phyloP scores from a whole-genome alignment of 305 asterid genomes.

The Ajuga reptans region DNA sequence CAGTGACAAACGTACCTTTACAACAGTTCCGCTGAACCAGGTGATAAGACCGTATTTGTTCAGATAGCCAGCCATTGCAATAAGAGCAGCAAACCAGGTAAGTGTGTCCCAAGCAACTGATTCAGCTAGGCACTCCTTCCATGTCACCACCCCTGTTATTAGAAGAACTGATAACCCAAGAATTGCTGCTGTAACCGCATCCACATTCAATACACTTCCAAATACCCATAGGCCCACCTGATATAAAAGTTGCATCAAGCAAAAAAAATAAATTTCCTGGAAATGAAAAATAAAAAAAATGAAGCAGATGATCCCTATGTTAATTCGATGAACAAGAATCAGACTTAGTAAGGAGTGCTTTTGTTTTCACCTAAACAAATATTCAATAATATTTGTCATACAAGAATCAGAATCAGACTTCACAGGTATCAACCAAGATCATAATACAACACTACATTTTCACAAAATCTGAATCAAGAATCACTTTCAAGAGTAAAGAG shows the following conservation, averaged over 20 bases:
- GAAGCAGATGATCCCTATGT: not conserved
- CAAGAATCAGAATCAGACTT: too few species aligned
- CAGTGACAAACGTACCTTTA: conserved; percentile 45
- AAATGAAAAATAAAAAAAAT: not conserved
- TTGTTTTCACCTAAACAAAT: not conserved
- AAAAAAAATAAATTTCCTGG: not conserved
- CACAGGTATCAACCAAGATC: too few species aligned
- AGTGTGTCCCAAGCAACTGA: conserved; percentile 99
- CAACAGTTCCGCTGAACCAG: conserved; percentile 97
- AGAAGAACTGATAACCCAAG: conserved; percentile 88
- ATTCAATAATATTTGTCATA: too few species aligned
- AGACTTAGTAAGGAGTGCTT: not conserved
- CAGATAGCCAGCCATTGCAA: conserved; percentile 98
- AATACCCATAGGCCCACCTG: conserved; percentile 95
- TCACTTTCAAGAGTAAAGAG: not conserved
- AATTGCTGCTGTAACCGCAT: conserved; percentile 96
- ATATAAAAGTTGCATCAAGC: conserved; percentile 3
- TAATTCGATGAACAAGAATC: conserved; percentile 1
- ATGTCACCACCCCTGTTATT: conserved; percentile 80
- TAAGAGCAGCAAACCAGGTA: conserved; percentile 98
- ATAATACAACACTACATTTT: too few species aligned
- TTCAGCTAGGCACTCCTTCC: conserved; percentile 97
- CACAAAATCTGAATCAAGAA: not conserved
- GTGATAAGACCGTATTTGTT: conserved; percentile 93
- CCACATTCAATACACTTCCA: conserved; percentile 68